These are phyloP conservation scores for Stagonosporopsis chrysanthemi DNA, from an alignment of 2,329 filamentous ascomycete species.

Conservation along the genomic window DNA sequence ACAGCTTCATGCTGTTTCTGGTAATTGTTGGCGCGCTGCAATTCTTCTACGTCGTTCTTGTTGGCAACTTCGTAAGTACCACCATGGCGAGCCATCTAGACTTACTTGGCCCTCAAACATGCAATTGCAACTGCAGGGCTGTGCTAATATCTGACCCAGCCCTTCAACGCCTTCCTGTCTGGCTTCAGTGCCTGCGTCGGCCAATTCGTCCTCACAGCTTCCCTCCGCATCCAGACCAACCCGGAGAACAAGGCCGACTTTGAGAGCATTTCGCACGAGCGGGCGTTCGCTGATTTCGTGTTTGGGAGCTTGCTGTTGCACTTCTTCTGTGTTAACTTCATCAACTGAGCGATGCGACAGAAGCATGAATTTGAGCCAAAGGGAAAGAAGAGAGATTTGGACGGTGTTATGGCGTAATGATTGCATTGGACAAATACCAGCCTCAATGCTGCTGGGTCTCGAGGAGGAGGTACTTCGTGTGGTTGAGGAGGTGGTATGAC, in stretches of 20 bases:
- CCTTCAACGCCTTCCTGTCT: conserved; percentile 97
- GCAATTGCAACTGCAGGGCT: background rate
- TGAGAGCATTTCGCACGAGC: conserved; percentile 77
- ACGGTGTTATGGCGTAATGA: conserved; percentile 17
- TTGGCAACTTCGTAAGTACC: conserved; percentile 87
- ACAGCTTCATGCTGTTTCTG: conserved; percentile 89
- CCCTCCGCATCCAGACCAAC: conserved; percentile 90
- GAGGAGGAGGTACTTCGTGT: background rate
- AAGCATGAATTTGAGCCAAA: background rate
- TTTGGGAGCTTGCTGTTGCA: conserved; percentile 95
- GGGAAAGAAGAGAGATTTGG: background rate
- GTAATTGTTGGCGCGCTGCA: conserved; percentile 86
- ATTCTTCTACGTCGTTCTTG: conserved; percentile 90
- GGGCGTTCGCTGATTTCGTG: conserved; percentile 94
- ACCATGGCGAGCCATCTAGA: background rate
- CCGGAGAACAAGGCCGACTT: conserved; percentile 81
- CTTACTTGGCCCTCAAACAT: background rate
- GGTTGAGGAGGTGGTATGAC: background rate
- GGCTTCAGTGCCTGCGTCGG: conserved; percentile 95
- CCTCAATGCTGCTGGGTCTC: background rate
- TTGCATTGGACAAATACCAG: conserved; percentile 5
- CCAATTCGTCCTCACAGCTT: conserved; percentile 95
- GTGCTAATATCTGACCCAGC: conserved; percentile 62
- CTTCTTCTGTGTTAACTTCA: conserved; percentile 99
- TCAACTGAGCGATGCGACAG: conserved; percentile 71